Base-by-base conservation (phyloP, 352 stramenopile species). In the Globisporangium nunn region DNA sequence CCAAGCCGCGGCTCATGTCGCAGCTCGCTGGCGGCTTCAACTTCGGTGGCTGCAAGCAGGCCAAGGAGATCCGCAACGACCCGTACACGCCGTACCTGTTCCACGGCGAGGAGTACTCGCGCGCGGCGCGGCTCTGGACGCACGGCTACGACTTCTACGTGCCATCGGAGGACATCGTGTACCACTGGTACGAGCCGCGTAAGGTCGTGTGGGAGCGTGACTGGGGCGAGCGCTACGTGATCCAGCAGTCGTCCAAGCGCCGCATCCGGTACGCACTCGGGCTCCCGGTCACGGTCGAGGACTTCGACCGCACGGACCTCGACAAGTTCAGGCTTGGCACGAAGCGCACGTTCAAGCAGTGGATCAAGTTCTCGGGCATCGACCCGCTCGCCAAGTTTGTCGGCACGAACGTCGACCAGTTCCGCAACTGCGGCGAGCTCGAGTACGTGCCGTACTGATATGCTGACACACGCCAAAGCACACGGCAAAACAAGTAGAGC, bases 151-250 rank as follows among this genome's bases (percentile, higher is more conserved):
- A 93, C 63, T 90, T 93, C 41, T 93, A 93, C 57, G 72, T 77
- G 41, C 82, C 82, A 2, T 75, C 63, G 2, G 78, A 89, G 50
- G 78, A 91, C 62, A 73, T 89, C 7, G 78, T 85, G 35, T 91
- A 81, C 54, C 80, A 91, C 54, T 89, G 81, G 80, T 93, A 93
- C 59, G 79, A 91, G 59, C 75, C 74, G 57, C 79, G 82, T 56
- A 88, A 92, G 50, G 82, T 90, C 31, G 78, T 90, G 45, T 92
- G 79, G 82, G 81, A 92, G 66, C 77, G 75, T 37, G 76, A 89
- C 63, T 92, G 81, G 81, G 75, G 68, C 31, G 52, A 78, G 66
- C 78, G 81, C 23, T 90, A 79, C 47, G 61, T 74, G 41, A 68
- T 88, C 56, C 78, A 89, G 67, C 80, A 90, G 63, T 48, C 66